These are phyloP conservation scores for thale cress (Arabidopsis thaliana) DNA, from an alignment of 345 rosid species.

Conservation along the genomic window TAIR10.1 NC_003074.8:22130501-22131000, in stretches of 20 bases:
- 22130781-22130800: slow-evolving; percentile 71
- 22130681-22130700: slow-evolving; percentile 11
- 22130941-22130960: slow-evolving; percentile 87
- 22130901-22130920: slow-evolving; percentile 74
- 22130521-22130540: slow-evolving; percentile 27
- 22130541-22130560: not conserved
- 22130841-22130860: slow-evolving; percentile 53
- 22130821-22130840: slow-evolving; percentile 54
- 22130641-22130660: slow-evolving; percentile 20
- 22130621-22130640: slow-evolving; percentile 24
- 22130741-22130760: slow-evolving; percentile 6
- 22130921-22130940: slow-evolving; percentile 63
- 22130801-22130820: slow-evolving; percentile 76
- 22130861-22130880: slow-evolving; percentile 78
- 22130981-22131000: slow-evolving; percentile 77
- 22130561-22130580: slow-evolving; percentile 5
- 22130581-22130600: not conserved
- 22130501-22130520: not conserved
- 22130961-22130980: slow-evolving; percentile 76
- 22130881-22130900: slow-evolving; percentile 90
- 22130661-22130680: slow-evolving; percentile 26
- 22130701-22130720: slow-evolving; percentile 22
- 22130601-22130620: not conserved
- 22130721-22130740: slow-evolving; percentile 26
- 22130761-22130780: slow-evolving; percentile 37